A percentile compares a stretch with the other conserved stretches of the same genome.
Evolutionary conservation across 116 monocot genomes (phyloP).

Genomic region (Iris pallida): DNA sequence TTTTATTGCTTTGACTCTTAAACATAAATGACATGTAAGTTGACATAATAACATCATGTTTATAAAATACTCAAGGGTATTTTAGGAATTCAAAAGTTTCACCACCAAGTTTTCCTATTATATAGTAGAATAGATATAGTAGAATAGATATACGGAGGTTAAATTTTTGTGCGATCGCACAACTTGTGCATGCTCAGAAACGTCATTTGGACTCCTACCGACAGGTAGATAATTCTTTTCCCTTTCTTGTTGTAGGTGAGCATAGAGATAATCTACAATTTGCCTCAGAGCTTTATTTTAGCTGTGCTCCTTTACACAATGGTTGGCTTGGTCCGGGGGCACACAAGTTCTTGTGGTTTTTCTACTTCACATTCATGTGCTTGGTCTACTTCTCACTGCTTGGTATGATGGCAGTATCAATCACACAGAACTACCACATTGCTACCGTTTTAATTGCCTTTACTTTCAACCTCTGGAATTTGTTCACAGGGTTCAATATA

Average conservation of each 20-base stretch:
- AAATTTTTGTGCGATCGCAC: too few species aligned
- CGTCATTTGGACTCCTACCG: too few species aligned
- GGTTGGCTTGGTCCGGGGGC: constrained; percentile 38
- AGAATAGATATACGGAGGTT: too few species aligned
- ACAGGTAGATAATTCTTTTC: background rate
- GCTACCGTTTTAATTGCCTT: constrained; percentile 35
- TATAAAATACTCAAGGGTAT: too few species aligned
- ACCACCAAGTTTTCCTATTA: too few species aligned
- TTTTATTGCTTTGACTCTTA: too few species aligned
- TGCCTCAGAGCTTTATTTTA: constrained; percentile 9
- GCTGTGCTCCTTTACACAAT: constrained; percentile 42
- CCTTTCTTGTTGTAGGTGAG: constrained; percentile 6
- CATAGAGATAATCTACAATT: constrained; percentile 15
- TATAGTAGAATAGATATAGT: too few species aligned
- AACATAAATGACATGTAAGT: too few species aligned
- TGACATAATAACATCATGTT: too few species aligned
- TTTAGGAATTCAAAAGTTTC: too few species aligned
- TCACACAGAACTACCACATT: constrained; percentile 42
- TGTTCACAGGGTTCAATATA: constrained; percentile 47
- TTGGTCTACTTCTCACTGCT: constrained; percentile 37
- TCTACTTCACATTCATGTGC: constrained; percentile 39
- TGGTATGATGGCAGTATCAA: constrained; percentile 53
- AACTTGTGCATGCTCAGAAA: too few species aligned
- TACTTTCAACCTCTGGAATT: constrained; percentile 42
- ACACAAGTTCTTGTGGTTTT: constrained; percentile 49